These are phyloP conservation scores for Vitis riparia DNA, from an alignment of 164 flowering plant genomes.

Conservation along the genomic window DNA sequence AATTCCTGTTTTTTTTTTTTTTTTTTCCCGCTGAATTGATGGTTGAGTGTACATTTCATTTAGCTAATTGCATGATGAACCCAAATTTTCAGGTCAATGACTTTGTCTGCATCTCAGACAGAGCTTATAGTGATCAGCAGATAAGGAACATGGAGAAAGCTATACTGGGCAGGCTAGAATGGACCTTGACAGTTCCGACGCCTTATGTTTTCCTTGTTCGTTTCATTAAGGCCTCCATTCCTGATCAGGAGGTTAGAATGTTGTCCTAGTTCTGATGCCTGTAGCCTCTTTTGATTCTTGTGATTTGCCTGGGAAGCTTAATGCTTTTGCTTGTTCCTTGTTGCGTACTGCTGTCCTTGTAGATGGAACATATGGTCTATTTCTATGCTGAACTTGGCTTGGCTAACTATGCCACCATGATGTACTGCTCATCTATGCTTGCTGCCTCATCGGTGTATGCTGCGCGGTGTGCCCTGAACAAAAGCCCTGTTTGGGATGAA, in stretches of 20 bases:
- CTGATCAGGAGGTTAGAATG: slow-evolving; percentile 32
- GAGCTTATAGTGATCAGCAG: slow-evolving; percentile 46
- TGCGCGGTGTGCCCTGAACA: slow-evolving; percentile 46
- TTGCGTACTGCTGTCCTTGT: background rate
- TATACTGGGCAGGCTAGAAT: slow-evolving; percentile 52
- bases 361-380: slow-evolving; percentile 52
- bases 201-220: slow-evolving; percentile 62
- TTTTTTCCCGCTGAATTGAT: background rate
- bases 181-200: slow-evolving; percentile 67
- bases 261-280: background rate
- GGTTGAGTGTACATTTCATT: background rate
- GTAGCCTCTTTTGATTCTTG: too few species aligned
- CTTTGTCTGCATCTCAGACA: slow-evolving; percentile 57
- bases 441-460: slow-evolving; percentile 76
- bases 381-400: slow-evolving; percentile 58
- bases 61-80: background rate
- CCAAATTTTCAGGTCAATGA: slow-evolving; percentile 43
- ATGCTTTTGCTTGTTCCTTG: too few species aligned
- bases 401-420: slow-evolving; percentile 27
- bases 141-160: slow-evolving; percentile 57
- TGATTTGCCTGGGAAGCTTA: too few species aligned
- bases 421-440: slow-evolving; percentile 38
- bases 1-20: background rate
- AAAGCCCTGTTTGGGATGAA: slow-evolving; percentile 57
- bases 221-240: slow-evolving; percentile 51